Conservation (phyloP, 495 filamentous ascomycete species). For the Penicillium cataractarum region DNA sequence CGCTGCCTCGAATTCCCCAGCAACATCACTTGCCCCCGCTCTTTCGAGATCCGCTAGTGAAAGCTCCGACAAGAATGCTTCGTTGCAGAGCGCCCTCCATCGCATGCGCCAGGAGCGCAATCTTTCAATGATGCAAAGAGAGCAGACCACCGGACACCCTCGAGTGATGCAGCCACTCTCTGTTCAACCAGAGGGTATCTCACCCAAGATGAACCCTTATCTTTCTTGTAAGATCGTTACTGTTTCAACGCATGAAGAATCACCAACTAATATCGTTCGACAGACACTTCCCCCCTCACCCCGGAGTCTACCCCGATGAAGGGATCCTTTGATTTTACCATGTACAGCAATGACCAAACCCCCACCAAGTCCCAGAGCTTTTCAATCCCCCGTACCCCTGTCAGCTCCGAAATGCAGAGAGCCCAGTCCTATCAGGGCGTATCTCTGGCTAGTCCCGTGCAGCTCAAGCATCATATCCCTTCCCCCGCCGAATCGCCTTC, state of each 20-base stretch:
- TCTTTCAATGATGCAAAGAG: constrained; percentile 9
- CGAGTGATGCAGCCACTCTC: constrained; percentile 40
- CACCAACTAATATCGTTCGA: neutral
- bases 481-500: constrained; percentile 55
- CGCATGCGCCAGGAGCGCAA: constrained; percentile 27
- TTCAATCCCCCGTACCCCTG: constrained; percentile 39
- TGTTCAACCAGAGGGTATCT: constrained; percentile 43
- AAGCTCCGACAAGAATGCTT: constrained; percentile 22
- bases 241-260: neutral
- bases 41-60: constrained; percentile 32
- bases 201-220: constrained; percentile 56
- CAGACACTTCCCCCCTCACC: constrained; percentile 53
- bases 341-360: constrained; percentile 38
- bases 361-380: constrained; percentile 41
- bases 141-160: constrained; percentile 27
- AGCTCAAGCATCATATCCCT: constrained; percentile 47
- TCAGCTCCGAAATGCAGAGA: constrained; percentile 50
- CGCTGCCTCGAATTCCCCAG: constrained; percentile 17
- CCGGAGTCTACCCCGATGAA: constrained; percentile 53
- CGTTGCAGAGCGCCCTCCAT: constrained; percentile 22
- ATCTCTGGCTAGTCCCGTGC: constrained; percentile 36
- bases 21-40: constrained; percentile 22
- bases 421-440: constrained; percentile 51
- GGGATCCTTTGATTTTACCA: constrained; percentile 43
- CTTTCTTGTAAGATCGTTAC: constrained; percentile 25